These are phyloP conservation scores for Triglochin maritima DNA, from an alignment of 106 monocot genomes.

Conservation along the genomic window DNA sequence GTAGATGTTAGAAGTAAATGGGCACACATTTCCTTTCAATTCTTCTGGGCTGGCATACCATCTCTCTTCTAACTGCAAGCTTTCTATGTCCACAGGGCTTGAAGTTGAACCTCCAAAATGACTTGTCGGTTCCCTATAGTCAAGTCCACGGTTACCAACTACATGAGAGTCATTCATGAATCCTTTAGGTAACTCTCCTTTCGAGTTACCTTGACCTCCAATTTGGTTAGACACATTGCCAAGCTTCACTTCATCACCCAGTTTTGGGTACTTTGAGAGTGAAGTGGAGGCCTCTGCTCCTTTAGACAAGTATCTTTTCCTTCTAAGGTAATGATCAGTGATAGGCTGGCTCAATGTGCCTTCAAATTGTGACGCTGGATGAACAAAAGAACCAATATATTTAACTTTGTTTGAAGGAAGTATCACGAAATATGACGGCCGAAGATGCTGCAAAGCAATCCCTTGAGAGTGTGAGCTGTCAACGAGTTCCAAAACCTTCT, in stretches of 20 bases:
- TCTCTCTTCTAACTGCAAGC: constrained; percentile 51
- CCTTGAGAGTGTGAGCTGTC: constrained; percentile 58
- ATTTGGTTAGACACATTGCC: neutral
- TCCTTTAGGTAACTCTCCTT: constrained; percentile 13
- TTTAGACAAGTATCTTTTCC: constrained; percentile 29
- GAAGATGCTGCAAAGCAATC: constrained; percentile 40
- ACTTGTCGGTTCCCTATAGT: constrained; percentile 5
- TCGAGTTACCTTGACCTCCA: constrained; percentile 9
- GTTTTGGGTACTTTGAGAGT: constrained; percentile 28
- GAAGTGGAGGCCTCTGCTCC: constrained; percentile 2
- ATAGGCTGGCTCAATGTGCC: constrained; percentile 17
- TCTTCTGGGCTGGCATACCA: constrained; percentile 94
- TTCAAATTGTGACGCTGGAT: constrained; percentile 9
- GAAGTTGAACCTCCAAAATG: constrained; percentile 5
- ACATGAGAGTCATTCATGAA: constrained; percentile 6
- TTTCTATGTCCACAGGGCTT: constrained; percentile 12
- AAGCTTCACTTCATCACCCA: constrained; percentile 9
- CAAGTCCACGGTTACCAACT: constrained; percentile 11
- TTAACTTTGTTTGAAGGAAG: constrained; percentile 43
- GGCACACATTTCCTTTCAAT: constrained; percentile 14
- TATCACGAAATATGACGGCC: constrained; percentile 56
- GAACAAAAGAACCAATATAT: constrained; percentile 50
- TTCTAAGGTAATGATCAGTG: constrained; percentile 27
- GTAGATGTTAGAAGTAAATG: constrained; percentile 66
- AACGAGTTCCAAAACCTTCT: constrained; percentile 67